phyloP scores from a whole-genome alignment of 305 asterid genomes.

The Plantago coronopus region DNA sequence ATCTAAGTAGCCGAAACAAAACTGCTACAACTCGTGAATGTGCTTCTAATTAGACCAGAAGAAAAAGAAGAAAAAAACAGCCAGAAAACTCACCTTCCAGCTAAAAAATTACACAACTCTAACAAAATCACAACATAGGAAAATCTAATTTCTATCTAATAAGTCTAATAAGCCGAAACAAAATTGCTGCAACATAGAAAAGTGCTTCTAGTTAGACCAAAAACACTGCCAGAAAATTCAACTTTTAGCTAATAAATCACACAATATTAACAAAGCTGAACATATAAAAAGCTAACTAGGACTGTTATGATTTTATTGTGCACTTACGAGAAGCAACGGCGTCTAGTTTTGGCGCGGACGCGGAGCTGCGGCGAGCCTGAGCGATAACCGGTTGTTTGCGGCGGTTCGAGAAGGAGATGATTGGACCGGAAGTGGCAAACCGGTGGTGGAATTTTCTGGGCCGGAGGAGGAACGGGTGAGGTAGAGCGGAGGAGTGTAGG shows the following conservation, averaged over 20 bases:
- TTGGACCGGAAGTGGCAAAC: constrained; percentile 21
- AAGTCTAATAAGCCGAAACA: background rate
- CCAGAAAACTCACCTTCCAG: no score
- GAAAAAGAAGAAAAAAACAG: background rate
- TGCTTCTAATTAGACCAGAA: no score
- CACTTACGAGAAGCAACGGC: constrained; percentile 56
- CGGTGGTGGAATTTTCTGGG: constrained; percentile 16
- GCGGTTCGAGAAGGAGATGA: constrained; percentile 20
- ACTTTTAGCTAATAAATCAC: no score
- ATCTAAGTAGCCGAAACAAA: constrained; percentile 1
- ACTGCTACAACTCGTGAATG: background rate
- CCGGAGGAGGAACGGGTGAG: constrained; percentile 21
- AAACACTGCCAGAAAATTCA: background rate
- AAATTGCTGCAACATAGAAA: background rate
- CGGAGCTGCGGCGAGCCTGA: constrained; percentile 57
- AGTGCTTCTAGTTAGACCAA: no score
- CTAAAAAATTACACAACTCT: no score
- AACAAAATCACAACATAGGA: no score
- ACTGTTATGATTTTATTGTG: no score
- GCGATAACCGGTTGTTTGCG: constrained; percentile 30
- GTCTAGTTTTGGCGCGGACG: constrained; percentile 37
- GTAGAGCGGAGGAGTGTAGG: constrained; percentile 32
- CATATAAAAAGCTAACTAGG: background rate
- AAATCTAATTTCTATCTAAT: no score
- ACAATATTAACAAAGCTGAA: no score